Evolutionary conservation across 2,329 filamentous ascomycete species (phyloP), one percentile per base, ranked within the genome.

Genomic region (Colletotrichum neosansevieriae): DNA sequence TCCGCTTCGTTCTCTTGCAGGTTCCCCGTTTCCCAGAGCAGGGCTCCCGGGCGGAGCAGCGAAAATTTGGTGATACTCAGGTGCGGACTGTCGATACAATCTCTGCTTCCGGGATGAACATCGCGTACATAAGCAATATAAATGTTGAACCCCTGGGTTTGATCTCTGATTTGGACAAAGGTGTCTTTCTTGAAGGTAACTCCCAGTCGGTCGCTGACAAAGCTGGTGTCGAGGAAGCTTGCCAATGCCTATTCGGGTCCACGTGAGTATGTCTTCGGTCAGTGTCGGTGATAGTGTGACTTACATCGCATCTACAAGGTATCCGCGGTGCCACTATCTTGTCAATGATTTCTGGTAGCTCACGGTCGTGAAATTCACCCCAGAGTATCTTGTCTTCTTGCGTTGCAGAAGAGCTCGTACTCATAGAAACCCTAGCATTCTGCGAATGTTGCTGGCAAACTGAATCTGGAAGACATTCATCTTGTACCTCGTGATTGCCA

Each of bases 81-180:
- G 0, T 50, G 47, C 15, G 24, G 47, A 1, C 13, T 17, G 3
- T 32, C 10, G 7, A 50, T 1, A 5, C 47, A 50, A 10, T n/a
- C 0, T 0, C 3, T 21, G 10, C 13, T 50, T 1, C 13, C 24
- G 10, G 47, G 19, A 3, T 21, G 29, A 5, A 50, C 24, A 9
- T 50, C 13, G 29, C 17, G 47, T 0, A 50, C 24, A 2, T n/a
- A n/a, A 6, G 47, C 47, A 0, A 50, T 29, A 3, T 50, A 50
- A 29, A 4, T 6, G 0, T 3, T 9, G 0, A 50, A 32, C 3
- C 2, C 29, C 2, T 2, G 1, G 2, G 24, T n/a, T 0, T 0
- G 13, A 9, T 50, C 24, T 3, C n/a, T 24, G 2, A 50, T 50
- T 21, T 4, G 19, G 3, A 50, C 5, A 6, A 29, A 50, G 5